Evolutionary conservation across 1,139 yeast species (phyloP).

Genomic region (Magnusiomyces paraingens): DNA sequence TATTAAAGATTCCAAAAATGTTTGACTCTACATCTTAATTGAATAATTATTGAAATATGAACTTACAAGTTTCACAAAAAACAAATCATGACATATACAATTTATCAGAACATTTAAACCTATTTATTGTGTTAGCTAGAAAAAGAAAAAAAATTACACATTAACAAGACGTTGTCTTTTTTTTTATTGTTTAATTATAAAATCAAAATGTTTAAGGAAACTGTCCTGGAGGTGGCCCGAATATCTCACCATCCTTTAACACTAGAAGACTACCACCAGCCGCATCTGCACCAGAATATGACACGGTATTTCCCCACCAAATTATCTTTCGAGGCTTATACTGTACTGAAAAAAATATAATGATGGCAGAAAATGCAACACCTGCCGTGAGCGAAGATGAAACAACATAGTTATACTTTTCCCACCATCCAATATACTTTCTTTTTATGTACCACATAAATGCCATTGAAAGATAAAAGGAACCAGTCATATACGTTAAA

Average conservation of each 20-base stretch:
- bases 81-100: too few relatives aligned
- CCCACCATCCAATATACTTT: constrained; percentile 45
- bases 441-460: constrained; percentile 39
- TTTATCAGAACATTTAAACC: too few relatives aligned
- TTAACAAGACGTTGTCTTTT: too few relatives aligned
- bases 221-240: constrained; percentile 13
- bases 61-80: too few relatives aligned
- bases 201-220: constrained; percentile 5
- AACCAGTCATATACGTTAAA: neutral
- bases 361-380: constrained; percentile 47
- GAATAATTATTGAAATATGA: too few relatives aligned
- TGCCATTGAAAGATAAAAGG: constrained; percentile 33
- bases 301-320: constrained; percentile 49
- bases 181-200: too few relatives aligned
- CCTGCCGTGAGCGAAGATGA: constrained; percentile 28
- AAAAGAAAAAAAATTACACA: too few relatives aligned
- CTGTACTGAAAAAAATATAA: constrained; percentile 42
- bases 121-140: too few relatives aligned
- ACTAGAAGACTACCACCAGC: constrained; percentile 15
- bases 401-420: constrained; percentile 58
- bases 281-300: constrained; percentile 26
- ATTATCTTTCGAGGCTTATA: constrained; percentile 33
- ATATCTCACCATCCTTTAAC: constrained; percentile 8
- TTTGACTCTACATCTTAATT: too few relatives aligned
- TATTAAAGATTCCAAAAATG: too few relatives aligned